Evolutionary conservation across 176 grass and related monocot genomes (phyloP), one percentile per base, ranked within the genome.

Genomic region (Phoenix dactylifera): DNA sequence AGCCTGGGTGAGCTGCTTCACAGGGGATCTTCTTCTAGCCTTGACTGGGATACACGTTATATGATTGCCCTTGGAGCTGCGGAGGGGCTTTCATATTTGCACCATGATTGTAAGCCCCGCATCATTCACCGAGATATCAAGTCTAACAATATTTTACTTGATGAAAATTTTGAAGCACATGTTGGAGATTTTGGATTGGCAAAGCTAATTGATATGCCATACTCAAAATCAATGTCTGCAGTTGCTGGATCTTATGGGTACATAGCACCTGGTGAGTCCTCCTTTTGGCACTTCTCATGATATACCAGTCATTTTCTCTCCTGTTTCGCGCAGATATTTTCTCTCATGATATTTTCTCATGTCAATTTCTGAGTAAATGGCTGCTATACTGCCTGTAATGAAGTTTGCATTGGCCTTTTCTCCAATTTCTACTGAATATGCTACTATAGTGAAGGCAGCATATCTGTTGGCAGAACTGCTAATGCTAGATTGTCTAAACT

Each of bases 111-210:
- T 72, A 98, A 98, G 49, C 94, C 88, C 64, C 62, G 16, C 32
- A 98, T 98, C 69, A 85, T 98, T 30, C 94, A 98, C 52, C 79
- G 94, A 52, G 94, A 98, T 69, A 98, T 98, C 35, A 98, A 98
- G 62, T 98, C 94, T 2, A 98, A 98, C 58, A 98, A 98, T 52
- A 98, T 98, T 68, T 68, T 98, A 66, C 94, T 98, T 49, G 84
- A 98, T 79, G 84, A 93, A n/a, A 92, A 98, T 67, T 98, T 81
- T 63, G 94, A 98, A 85, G 85, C 94, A 70, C 94, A 89, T 86
- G 94, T 98, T 69, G 94, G 94, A 50, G 94, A 98, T 64, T 98
- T 98, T 72, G 94, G 94, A 79, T 82, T 98, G 57, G 94, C 94
- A 49, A 98, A 98, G 61, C 79, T 98, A 20, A 92, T 98, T 22